Evolutionary conservation across 768 basidiomycete genomes (phyloP).

Genomic region (Russula abietina): DNA sequence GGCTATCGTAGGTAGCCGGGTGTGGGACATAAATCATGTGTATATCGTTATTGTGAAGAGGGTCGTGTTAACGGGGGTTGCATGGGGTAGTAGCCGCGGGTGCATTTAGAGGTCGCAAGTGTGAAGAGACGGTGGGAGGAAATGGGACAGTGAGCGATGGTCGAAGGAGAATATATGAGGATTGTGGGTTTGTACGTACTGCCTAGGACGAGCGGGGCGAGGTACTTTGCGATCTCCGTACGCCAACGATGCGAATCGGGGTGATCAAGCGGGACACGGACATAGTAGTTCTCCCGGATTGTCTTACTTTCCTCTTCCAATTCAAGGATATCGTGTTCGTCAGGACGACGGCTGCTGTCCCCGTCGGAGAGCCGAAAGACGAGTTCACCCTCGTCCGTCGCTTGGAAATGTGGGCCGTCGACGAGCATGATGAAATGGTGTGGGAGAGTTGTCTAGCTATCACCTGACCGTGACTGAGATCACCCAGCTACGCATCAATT

Average conservation of each 20-base stretch:
- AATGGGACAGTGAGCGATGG: background rate
- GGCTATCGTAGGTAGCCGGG: background rate
- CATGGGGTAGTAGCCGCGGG: background rate
- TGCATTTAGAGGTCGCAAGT: background rate
- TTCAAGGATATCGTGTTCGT: conserved; percentile 8
- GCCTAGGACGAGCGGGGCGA: conserved; percentile 17
- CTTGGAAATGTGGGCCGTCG: conserved; percentile 7
- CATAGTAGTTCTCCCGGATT: conserved; percentile 10
- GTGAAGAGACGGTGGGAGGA: background rate
- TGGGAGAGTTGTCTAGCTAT: too few relatives aligned
- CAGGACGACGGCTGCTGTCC: conserved; percentile 12
- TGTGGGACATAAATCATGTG: background rate
- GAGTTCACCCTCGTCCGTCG: conserved; percentile 10
- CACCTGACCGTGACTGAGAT: too few relatives aligned
- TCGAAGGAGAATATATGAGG: background rate
- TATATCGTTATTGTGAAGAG: background rate
- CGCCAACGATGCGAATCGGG: conserved; percentile 14
- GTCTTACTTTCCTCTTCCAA: background rate
- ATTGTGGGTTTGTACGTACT: background rate
- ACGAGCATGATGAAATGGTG: background rate
- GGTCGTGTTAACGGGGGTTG: too few relatives aligned
- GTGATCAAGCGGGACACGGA: conserved; percentile 10
- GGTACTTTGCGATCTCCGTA: conserved; percentile 14
- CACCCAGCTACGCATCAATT: too few relatives aligned
- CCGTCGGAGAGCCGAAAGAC: conserved; percentile 10